Base-by-base conservation (phyloP, 805 yeast species). In the Saturnispora sanitii region DNA sequence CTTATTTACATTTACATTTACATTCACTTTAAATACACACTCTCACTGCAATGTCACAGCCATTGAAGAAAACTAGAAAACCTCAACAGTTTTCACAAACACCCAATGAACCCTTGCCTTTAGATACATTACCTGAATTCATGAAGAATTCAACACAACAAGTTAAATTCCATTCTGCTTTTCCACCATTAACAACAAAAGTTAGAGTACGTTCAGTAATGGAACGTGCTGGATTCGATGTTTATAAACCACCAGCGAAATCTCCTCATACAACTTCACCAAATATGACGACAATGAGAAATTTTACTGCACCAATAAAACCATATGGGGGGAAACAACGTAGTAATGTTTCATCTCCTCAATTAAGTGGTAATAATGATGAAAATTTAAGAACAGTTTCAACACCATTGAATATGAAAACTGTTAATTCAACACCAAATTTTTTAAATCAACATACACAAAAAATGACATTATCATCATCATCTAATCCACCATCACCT, bases 191-290 rank as follows among this genome's bases (percentile, higher is more conserved):
- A 45, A 77, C 75, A 41, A 74, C 81, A 0, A 71, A 72, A 28
- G 76, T 70, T 36, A 62, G 76, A 22, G 79, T 77, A 50, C 68
- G 69, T 49, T 79, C 87, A 2, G 92, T 82, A 2, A 75, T 81
- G 58, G 92, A 83, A 55, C 62, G 92, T 49, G 92, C 92, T 0
- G 94, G 94, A 0, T 83, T 83, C 51, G 92, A 82, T 19, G 73
- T 72, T 9, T 66, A 65, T 44, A 67, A 55, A 38, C 62, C 62
- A 2, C 52, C 30, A n/a, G 16, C 13, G n/a, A 11, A 27, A 27
- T 16, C 30, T 12, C 30, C n/a, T 6, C 30, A n/a, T 27, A 7
- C 30, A 27, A 6, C 16, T 7, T 6, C 47, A 23, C 43, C 33
- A 9, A 43, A 41, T 22, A 39, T 29, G 9, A 39, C 49, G 2